Base-by-base conservation (phyloP, 2,329 filamentous ascomycete genomes). In the Aureobasidium sp. region DNA sequence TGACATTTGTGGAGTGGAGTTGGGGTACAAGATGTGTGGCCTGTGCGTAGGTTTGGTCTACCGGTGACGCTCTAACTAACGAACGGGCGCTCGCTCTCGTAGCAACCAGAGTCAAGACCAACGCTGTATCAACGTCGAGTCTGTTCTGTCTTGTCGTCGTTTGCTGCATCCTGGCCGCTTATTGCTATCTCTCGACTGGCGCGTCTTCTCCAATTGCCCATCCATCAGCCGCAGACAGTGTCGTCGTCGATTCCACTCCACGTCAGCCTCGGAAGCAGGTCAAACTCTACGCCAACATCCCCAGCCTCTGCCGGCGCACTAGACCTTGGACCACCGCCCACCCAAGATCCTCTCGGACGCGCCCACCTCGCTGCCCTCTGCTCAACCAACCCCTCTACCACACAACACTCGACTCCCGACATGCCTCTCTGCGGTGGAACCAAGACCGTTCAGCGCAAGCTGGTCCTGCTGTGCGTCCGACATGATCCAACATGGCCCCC, bases 401-500 rank as follows among this genome's bases (percentile, higher is more conserved):
- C 39, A 35, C 24, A 48, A 37, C n/a, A 45, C 11, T 17, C 40
- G 19, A 44, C 2, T n/a, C 17, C 44, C 44, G 17, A 60, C 17
- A 74, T 80, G 78, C 75, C 75, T 68, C 72, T 79, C 70, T 80
- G 78, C 68, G 78, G 78, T 71, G 78, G 77, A 68, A 76, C 75
- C 63, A 80, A 95, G 80, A 91, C 90, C 61, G 90, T 93, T 70
- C 90, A 95, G 84, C 90, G 91, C 79, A 97, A 97, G 86, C 89
- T 97, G 78, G 91, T 97, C 72, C 83, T 97, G 70, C 82, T 97
- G 89, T 95, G 78, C 73, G 84, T 83, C 65, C 2, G 63, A 61
- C 65, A 72, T 70, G 70, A 40, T 27, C n/a, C 19, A 15, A 14
- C 31, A 15, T 37, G 11, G 22, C 15, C n/a, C 24, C 5, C 14